Evolutionary conservation across 257 asterid genomes (phyloP).

Genomic region (Lycium barbarum): DNA sequence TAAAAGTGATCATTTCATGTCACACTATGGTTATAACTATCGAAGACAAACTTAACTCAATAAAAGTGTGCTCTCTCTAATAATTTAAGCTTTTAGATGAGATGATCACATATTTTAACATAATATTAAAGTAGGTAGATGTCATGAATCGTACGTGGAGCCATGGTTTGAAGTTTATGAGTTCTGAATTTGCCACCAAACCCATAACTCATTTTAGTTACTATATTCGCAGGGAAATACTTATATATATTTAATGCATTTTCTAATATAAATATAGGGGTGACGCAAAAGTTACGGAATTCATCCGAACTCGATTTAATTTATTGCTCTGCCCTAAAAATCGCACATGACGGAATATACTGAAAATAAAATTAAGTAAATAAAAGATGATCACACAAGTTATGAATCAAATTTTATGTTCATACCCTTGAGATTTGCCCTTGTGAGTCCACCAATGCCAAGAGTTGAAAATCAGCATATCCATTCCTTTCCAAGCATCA

Average conservation of each 20-base stretch:
- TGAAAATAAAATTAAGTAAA: too few relatives aligned
- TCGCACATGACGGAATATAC: too few relatives aligned
- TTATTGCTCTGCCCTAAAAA: too few relatives aligned
- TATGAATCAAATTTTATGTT: background rate
- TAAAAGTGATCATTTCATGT: background rate
- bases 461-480: constrained; percentile 63
- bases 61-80: background rate
- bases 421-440: constrained; percentile 47
- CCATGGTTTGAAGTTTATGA: background rate
- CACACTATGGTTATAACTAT: background rate
- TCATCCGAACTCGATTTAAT: too few relatives aligned
- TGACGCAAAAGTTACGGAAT: background rate
- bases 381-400: too few relatives aligned
- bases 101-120: too few relatives aligned
- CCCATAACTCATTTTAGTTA: background rate
- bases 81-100: background rate
- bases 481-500: constrained; percentile 65
- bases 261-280: background rate
- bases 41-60: background rate
- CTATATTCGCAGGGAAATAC: background rate
- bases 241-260: background rate
- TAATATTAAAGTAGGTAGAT: background rate
- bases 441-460: constrained; percentile 81
- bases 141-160: background rate
- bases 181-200: background rate